Base-by-base conservation (phyloP, 805 yeast species). In the Starmerella tilneyi region DNA sequence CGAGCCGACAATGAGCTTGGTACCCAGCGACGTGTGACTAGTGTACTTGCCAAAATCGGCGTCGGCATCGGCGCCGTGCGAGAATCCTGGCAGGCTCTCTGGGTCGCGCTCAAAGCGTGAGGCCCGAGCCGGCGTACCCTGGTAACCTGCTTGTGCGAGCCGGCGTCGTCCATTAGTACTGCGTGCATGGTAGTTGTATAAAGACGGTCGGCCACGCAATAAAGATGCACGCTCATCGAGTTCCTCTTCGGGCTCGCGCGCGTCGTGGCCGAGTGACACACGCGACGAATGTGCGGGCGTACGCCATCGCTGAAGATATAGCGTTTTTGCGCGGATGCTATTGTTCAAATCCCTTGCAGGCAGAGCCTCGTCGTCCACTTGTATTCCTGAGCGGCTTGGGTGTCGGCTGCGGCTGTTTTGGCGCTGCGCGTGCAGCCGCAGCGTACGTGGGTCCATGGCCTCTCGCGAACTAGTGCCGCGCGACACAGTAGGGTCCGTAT, bases 271-370 rank as follows among this genome's bases (percentile, higher is more conserved):
- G 38, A 24, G 35, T 2, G 35, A 7, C 13, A 15, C 20, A 15
- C 9, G 15, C 3, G 40, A 3, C n/a, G 22, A 8, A 17, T n/a
- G 17, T 21, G 30, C 41, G 1, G 54, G 45, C 9, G 45, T 32
- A 16, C 55, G 50, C 60, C 60, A 56, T 8, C 59, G 46, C 33
- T 56, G 56, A 9, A 56, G 47, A 32, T 56, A 55, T 5, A 43
- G 43, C 34, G 53, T 46, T 32, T 56, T 56, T 17, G 60, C 58
- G n/a, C 56, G 51, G 21, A 53, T 45, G 31, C 52, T 45, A 39
- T 54, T 57, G 31, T 41, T 46, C 11, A 46, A 38, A 37, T 51
- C 51, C 35, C 45, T 29, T 15, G 16, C 19, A 21, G 49, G 44
- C 26, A 41, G 21, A 27, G 35, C 8, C 5, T n/a, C 21, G 9